Percentiles rank a stretch among this genome's conserved stretches.
Evolutionary conservation across 495 filamentous ascomycete species (phyloP).

Genomic region (Podospora bellae-mahoneyi): DNA sequence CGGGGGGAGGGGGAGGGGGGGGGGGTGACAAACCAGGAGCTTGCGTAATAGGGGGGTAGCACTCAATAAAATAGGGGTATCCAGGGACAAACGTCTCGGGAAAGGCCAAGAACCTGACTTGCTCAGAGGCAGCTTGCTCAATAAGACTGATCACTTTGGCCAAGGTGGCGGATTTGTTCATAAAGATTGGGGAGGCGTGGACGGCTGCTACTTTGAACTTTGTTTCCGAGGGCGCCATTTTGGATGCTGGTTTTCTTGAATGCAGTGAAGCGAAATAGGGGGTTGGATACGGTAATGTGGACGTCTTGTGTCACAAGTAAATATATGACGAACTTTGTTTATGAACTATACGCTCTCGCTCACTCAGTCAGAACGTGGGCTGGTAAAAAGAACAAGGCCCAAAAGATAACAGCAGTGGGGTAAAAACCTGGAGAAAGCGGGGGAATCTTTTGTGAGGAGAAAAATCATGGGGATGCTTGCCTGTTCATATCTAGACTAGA

Average conservation of each 20-base stretch:
- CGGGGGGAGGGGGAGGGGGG: conserved; percentile 17
- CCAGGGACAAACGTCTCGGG: conserved; percentile 39
- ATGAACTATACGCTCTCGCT: no score
- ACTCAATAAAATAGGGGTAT: conserved; percentile 38
- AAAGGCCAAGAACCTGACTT: conserved; percentile 35
- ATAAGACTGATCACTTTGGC: conserved; percentile 32
- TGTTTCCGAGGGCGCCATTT: conserved; percentile 7
- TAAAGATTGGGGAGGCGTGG: conserved; percentile 38
- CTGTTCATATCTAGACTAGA: neutral
- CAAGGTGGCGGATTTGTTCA: conserved; percentile 35
- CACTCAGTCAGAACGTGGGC: no score
- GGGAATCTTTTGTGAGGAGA: neutral
- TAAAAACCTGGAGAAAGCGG: neutral
- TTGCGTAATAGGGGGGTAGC: conserved; percentile 31
- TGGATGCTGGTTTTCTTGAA: no score
- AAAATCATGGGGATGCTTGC: neutral
- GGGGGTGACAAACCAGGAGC: conserved; percentile 16
- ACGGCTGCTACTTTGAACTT: conserved; percentile 35
- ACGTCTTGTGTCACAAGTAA: no score
- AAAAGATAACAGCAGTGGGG: neutral
- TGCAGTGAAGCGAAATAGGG: no score
- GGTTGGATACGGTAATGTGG: no score
- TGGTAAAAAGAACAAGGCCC: no score
- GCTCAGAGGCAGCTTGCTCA: conserved; percentile 26
- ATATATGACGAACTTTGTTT: no score